These are phyloP conservation scores for Atalantia buxifolia DNA, from an alignment of 345 rosid species.

Conservation along the genomic window DNA sequence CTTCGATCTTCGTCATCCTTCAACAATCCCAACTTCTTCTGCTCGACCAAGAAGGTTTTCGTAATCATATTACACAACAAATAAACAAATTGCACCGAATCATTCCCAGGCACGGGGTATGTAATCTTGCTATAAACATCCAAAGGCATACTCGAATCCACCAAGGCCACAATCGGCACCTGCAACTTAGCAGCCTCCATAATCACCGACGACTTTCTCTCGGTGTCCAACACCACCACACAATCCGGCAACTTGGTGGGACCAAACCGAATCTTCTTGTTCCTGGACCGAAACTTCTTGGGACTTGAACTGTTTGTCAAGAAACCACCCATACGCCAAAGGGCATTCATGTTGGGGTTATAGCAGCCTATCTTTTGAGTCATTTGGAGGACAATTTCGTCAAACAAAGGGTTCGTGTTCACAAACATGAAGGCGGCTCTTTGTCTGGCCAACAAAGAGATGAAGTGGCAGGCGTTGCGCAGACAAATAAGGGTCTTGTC, in stretches of 20 bases:
- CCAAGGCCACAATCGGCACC: conserved; percentile 88
- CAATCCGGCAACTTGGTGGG: conserved; percentile 88
- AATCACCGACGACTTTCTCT: conserved; percentile 81
- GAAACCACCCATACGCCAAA: conserved; percentile 84
- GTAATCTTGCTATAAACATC: conserved; percentile 69
- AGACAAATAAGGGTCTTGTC: conserved; percentile 89
- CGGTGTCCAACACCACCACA: conserved; percentile 79
- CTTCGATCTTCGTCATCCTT: conserved; percentile 18
- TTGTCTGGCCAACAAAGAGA: conserved; percentile 58
- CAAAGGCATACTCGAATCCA: conserved; percentile 82
- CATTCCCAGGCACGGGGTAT: conserved; percentile 90
- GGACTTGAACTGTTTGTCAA: conserved; percentile 86
- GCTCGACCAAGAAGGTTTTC: conserved; percentile 73
- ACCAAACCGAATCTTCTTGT: conserved; percentile 84
- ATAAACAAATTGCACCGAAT: conserved; percentile 90
- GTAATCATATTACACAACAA: conserved; percentile 93
- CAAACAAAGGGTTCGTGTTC: conserved; percentile 87
- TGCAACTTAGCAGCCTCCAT: conserved; percentile 73
- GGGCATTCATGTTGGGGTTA: conserved; percentile 53
- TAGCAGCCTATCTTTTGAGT: conserved; percentile 64
- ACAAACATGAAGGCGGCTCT: conserved; percentile 71
- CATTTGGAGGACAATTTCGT: conserved; percentile 80
- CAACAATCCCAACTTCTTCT: conserved; percentile 42
- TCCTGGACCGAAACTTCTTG: conserved; percentile 84
- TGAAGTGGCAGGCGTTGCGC: conserved; percentile 79